Evolutionary conservation across 257 asterid genomes (phyloP).

Genomic region (Nemophila menziesii): DNA sequence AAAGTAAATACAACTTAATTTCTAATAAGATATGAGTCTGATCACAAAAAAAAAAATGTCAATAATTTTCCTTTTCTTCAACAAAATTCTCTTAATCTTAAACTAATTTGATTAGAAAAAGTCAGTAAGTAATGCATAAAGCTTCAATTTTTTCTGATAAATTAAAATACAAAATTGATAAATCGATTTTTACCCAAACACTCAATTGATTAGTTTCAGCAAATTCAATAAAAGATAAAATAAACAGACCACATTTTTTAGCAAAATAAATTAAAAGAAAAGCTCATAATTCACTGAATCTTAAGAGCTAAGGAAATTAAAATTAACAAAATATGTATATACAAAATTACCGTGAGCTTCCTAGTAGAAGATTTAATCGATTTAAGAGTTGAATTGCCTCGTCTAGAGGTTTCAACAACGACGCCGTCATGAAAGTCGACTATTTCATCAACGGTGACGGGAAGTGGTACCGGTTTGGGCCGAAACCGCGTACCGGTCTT

Average conservation of each 20-base stretch:
- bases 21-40: background rate
- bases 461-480: constrained; percentile 25
- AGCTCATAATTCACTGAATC: background rate
- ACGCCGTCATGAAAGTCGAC: constrained; percentile 21
- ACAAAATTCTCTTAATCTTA: background rate
- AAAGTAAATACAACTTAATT: background rate
- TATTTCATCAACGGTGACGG: constrained; percentile 18
- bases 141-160: background rate
- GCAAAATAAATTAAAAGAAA: background rate
- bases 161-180: no score
- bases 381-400: constrained; percentile 10
- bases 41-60: background rate
- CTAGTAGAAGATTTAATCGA: constrained; percentile 19
- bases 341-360: constrained; percentile 24
- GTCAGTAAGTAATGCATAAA: background rate
- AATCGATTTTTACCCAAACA: no score
- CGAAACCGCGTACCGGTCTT: constrained; percentile 59
- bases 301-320: no score
- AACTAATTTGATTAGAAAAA: background rate
- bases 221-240: background rate
- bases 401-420: constrained; percentile 15
- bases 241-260: background rate
- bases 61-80: background rate
- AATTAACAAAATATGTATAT: no score
- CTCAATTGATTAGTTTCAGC: no score